phyloP scores from a whole-genome alignment of 768 basidiomycete genomes.

The Sarcodon aspratus region DNA sequence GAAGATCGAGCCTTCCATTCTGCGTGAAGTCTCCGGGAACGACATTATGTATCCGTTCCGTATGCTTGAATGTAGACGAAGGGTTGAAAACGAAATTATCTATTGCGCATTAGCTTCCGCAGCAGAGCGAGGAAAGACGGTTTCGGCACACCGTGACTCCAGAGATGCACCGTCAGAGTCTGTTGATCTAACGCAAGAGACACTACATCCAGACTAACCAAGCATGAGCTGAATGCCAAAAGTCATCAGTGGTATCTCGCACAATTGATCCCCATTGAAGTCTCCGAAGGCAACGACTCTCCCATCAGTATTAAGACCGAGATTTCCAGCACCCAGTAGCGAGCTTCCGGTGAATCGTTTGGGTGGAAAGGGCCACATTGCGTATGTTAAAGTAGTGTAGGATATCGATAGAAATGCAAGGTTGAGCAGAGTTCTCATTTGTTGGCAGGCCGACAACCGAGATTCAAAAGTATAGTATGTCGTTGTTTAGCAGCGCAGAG shows the following conservation, averaged over 20 bases:
- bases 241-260: slow-evolving; percentile 16
- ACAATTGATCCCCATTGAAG: slow-evolving; percentile 96
- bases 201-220: slow-evolving; percentile 65
- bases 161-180: slow-evolving; percentile 65
- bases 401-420: no score
- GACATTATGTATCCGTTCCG: slow-evolving; percentile 58
- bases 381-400: slow-evolving; percentile 1
- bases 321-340: slow-evolving; percentile 65
- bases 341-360: slow-evolving; percentile 79
- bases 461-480: no score
- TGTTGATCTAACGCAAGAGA: slow-evolving; percentile 67
- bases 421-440: no score
- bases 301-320: slow-evolving; percentile 65
- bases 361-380: slow-evolving; percentile 78
- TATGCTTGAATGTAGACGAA: slow-evolving; percentile 41
- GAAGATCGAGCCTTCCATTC: slow-evolving; percentile 81
- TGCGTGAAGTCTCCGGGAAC: slow-evolving; percentile 92
- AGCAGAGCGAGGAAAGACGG: background rate
- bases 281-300: slow-evolving; percentile 87
- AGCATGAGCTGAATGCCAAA: background rate
- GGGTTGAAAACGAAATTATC: slow-evolving; percentile 47
- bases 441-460: no score
- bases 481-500: no score
- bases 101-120: slow-evolving; percentile 14
- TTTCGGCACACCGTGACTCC: slow-evolving; percentile 59